Evolutionary conservation across 352 stramenopile genomes (phyloP), one percentile per base, ranked within the genome.

Genomic region (Phytopythium delawarense): DNA sequence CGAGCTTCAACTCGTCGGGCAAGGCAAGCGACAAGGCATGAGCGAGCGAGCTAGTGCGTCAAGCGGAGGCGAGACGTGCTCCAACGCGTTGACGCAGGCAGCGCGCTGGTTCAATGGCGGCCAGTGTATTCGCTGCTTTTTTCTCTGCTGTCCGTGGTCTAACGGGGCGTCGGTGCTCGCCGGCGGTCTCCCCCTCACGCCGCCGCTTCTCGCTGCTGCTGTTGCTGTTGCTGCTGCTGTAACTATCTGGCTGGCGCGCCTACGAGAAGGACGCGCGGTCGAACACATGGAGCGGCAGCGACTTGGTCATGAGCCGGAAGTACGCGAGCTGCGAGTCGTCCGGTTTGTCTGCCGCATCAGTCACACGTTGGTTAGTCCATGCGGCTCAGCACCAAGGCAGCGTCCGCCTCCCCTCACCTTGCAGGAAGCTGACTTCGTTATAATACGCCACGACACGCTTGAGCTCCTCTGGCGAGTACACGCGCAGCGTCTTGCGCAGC

Each of bases 291-390:
- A 91, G 76, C 57, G 82, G 84, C 59, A 91, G 75, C 52, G 79
- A 73, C 74, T 94, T 94, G 68, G 84, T 94, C 84, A 94, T 94
- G 56, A 94, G 76, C 54, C 83, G 81, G 63, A 94, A 94, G 73
- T 91, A 91, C 42, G 84, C 84, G 51, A 91, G 54, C 71, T 92
- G 64, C 66, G 77, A 79, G 25, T 86, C 79, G 30, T 74, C 87
- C 44, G 78, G 81, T 64, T 89, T 84, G 69, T 91, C 84, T 89
- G 60, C 44, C 48, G 53, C 25, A 49, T n/a, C 53, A 53, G 5
- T 56, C 9, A 46, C 37, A 57, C 57, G 7, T 32, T 62, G 40
- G 61, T 40, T 49, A 50, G 44, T 39, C 18, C 32, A 4, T n/a
- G 39, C 20, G 20, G 20, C 21, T 2, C 42, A 23, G 1, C 3